Evolutionary conservation across 139 green algal genomes (phyloP).

Genomic region (Pleodorina starrii): DNA sequence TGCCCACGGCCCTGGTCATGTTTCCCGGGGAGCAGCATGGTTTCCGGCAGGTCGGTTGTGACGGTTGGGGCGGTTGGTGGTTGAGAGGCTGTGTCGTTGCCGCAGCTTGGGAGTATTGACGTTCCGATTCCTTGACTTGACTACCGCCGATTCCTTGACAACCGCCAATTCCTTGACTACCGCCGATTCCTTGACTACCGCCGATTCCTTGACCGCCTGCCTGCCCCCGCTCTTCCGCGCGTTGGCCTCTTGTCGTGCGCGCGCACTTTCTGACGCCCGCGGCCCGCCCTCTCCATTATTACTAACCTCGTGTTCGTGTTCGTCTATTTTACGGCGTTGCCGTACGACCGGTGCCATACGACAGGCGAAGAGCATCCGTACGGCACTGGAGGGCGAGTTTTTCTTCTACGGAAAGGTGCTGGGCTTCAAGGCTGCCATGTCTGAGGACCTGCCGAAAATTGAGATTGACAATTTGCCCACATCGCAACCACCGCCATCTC

Average conservation of each 20-base stretch:
- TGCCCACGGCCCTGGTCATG: slow-evolving; percentile 85
- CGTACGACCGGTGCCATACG: too few species aligned
- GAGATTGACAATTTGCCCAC: slow-evolving; percentile 75
- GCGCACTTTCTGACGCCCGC: too few species aligned
- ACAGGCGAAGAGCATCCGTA: slow-evolving; percentile 64
- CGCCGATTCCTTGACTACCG: background rate
- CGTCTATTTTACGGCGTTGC: too few species aligned
- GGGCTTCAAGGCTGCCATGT: slow-evolving; percentile 71
- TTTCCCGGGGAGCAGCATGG: slow-evolving; percentile 89
- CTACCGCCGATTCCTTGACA: background rate
- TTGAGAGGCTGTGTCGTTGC: background rate
- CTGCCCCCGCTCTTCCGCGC: too few species aligned
- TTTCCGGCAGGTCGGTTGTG: slow-evolving; percentile 72
- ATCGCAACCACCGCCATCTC: background rate
- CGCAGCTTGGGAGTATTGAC: background rate
- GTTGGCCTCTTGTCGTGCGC: too few species aligned
- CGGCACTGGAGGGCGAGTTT: slow-evolving; percentile 82
- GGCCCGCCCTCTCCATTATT: too few species aligned
- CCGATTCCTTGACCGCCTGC: background rate
- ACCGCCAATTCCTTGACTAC: background rate
- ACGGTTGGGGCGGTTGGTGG: background rate
- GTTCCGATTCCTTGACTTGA: background rate
- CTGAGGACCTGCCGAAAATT: slow-evolving; percentile 66
- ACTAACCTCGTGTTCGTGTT: too few species aligned
- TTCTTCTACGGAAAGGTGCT: slow-evolving; percentile 84